phyloP scores from a whole-genome alignment of 2,329 filamentous ascomycete species.

The Aspergillus flavus region DNA sequence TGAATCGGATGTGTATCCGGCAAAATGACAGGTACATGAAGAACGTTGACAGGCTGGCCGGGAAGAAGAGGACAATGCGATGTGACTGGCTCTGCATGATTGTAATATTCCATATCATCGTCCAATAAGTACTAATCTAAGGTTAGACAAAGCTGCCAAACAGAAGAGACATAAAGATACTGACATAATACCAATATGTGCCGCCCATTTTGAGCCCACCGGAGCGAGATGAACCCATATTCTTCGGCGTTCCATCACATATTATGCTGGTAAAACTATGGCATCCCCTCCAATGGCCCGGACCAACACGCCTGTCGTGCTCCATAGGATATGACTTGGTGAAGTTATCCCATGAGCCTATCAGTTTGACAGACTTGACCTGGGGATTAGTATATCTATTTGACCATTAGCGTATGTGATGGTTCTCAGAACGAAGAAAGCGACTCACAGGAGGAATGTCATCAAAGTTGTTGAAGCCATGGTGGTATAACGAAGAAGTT shows the following conservation, averaged over 20 bases:
- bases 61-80: constrained; percentile 82
- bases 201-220: constrained; percentile 89
- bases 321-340: constrained; percentile 76
- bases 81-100: constrained; percentile 72
- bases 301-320: constrained; percentile 72
- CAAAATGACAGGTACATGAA: constrained; percentile 75
- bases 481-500: constrained; percentile 14
- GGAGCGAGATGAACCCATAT: constrained; percentile 60
- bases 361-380: constrained; percentile 68
- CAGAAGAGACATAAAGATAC: constrained; percentile 37
- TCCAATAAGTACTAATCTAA: constrained; percentile 75
- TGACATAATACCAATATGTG: constrained; percentile 94
- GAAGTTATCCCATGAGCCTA: constrained; percentile 98
- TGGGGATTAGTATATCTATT: constrained; percentile 40
- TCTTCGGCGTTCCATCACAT: constrained; percentile 68
- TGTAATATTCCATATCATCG: constrained; percentile 74
- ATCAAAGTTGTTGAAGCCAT: constrained; percentile 41
- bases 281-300: constrained; percentile 82
- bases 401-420: constrained; percentile 19
- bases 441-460: constrained; percentile 40
- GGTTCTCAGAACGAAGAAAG: neutral
- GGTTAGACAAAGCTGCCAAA: constrained; percentile 25
- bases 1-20: constrained; percentile 48
- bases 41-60: constrained; percentile 81
- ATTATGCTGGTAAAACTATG: constrained; percentile 84